Percentiles rank a stretch among this genome's conserved stretches.
These are phyloP conservation scores for Saturnispora dispora DNA, from an alignment of 805 yeast species.

Conservation along the genomic window DNA sequence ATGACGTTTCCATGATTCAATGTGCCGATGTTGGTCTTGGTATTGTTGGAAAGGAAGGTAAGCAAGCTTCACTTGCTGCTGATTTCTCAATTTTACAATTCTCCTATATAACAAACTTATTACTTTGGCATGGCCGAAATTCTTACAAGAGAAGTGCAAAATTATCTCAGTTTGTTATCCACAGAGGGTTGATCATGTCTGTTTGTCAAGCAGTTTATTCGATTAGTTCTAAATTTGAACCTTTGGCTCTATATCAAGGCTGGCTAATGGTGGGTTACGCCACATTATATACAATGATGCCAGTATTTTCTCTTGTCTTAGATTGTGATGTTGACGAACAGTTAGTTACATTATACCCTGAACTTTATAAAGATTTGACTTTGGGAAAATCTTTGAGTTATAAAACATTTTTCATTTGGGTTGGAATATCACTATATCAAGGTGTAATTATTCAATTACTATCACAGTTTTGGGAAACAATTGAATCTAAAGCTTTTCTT, in stretches of 20 bases:
- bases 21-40: slow-evolving; percentile 99
- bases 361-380: slow-evolving; percentile 84
- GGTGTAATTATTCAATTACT: slow-evolving; percentile 79
- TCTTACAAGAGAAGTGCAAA: slow-evolving; percentile 94
- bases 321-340: slow-evolving; percentile 89
- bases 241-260: slow-evolving; percentile 89
- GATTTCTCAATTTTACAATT: slow-evolving; percentile 93
- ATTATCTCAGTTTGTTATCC: slow-evolving; percentile 90
- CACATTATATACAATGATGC: slow-evolving; percentile 95
- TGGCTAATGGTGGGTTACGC: slow-evolving; percentile 99
- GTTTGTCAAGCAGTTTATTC: slow-evolving; percentile 94
- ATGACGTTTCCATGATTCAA: slow-evolving; percentile 98
- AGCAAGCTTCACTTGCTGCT: slow-evolving; percentile 94
- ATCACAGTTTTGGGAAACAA: slow-evolving; percentile 67
- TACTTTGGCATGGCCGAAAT: slow-evolving; percentile 97
- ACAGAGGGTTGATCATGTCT: slow-evolving; percentile 87
- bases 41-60: slow-evolving; percentile 97
- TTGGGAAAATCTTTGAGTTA: slow-evolving; percentile 81
- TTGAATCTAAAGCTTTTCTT: slow-evolving; percentile 44
- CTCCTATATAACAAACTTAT: slow-evolving; percentile 73
- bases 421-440: slow-evolving; percentile 79
- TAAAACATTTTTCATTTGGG: slow-evolving; percentile 87
- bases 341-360: slow-evolving; percentile 86
- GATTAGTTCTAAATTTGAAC: slow-evolving; percentile 79
- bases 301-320: slow-evolving; percentile 86